These are phyloP conservation scores for Blastobotrys proliferans DNA, from an alignment of 1,139 yeast species.

Conservation along the genomic window DNA sequence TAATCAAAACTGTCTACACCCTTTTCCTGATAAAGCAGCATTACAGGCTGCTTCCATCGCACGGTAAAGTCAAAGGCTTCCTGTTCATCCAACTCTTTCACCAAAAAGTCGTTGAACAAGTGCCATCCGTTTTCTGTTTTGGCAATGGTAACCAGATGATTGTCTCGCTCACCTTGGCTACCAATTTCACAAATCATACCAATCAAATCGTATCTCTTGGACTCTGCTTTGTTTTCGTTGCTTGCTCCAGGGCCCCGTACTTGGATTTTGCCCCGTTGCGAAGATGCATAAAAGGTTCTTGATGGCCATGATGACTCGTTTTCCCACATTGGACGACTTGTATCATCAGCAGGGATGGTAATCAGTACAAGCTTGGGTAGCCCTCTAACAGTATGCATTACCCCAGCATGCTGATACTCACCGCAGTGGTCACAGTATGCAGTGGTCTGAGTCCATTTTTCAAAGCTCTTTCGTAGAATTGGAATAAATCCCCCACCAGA, in stretches of 20 bases:
- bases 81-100: constrained; percentile 64
- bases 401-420: constrained; percentile 44
- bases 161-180: constrained; percentile 27
- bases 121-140: constrained; percentile 56
- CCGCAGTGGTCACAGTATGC: constrained; percentile 50
- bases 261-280: constrained; percentile 14
- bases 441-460: constrained; percentile 43
- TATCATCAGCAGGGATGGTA: constrained; percentile 26
- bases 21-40: constrained; percentile 60
- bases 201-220: constrained; percentile 29
- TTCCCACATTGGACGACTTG: constrained; percentile 8
- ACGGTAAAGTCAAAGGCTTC: constrained; percentile 65
- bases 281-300: constrained; percentile 19
- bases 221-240: constrained; percentile 12
- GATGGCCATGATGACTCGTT: constrained; percentile 23
- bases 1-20: constrained; percentile 39
- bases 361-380: constrained; percentile 68
- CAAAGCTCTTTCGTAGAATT: constrained; percentile 33
- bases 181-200: constrained; percentile 40
- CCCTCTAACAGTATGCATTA: constrained; percentile 38
- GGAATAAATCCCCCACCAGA: constrained; percentile 4
- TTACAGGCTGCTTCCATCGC: constrained; percentile 82
- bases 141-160: constrained; percentile 40
- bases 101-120: constrained; percentile 87
- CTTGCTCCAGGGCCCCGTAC: constrained; percentile 11